These are phyloP conservation scores for Parasitella parasitica DNA, from an alignment of 371 early-diverging fungal species.

Conservation along the genomic window DNA sequence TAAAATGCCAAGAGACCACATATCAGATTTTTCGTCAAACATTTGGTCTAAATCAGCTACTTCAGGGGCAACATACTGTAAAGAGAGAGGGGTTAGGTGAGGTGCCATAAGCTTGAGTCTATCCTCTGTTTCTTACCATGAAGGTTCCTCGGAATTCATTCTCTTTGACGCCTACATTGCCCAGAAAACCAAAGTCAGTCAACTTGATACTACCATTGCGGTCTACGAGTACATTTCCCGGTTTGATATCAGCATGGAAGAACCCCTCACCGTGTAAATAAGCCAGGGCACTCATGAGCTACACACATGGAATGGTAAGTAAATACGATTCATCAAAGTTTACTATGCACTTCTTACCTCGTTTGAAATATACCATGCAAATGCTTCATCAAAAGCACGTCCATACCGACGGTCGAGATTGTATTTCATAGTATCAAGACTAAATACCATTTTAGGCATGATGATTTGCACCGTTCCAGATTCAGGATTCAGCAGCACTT, in stretches of 20 bases:
- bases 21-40: neutral
- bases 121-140: neutral
- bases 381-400: neutral
- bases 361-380: neutral
- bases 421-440: neutral
- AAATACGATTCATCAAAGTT: no score
- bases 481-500: neutral
- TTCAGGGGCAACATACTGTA: slow-evolving; percentile 9
- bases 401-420: no score
- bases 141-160: neutral
- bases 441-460: neutral
- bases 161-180: neutral
- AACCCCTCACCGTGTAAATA: neutral
- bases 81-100: neutral
- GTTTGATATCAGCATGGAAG: slow-evolving; percentile 1
- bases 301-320: neutral
- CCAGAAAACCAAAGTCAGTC: slow-evolving; percentile 3
- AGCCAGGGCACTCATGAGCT: neutral
- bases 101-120: neutral
- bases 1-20: slow-evolving; percentile 1
- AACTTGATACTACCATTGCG: neutral
- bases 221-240: neutral
- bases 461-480: neutral
- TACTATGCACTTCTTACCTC: no score
- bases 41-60: neutral